Percentiles rank a stretch among this genome's conserved stretches.
phyloP scores from a whole-genome alignment of 306 rosid genomes.

The Gastrolobium villosum region DNA sequence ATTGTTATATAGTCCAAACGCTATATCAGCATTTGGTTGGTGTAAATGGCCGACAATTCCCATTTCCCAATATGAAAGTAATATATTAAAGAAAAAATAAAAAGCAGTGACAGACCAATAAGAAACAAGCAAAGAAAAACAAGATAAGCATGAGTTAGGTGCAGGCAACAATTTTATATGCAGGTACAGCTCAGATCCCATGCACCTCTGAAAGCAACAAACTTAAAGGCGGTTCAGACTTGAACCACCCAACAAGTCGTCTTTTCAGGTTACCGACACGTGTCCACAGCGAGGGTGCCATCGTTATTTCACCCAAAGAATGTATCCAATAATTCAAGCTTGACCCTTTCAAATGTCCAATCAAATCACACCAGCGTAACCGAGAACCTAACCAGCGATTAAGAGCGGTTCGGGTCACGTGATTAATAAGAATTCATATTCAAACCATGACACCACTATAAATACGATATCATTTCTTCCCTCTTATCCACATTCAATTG shows the following conservation, averaged over 20 bases:
- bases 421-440: not conserved
- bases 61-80: too few relatives aligned
- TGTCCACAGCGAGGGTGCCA: not conserved
- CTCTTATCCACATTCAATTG: not conserved
- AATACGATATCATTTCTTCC: not conserved
- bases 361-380: conserved; percentile 1
- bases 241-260: not conserved
- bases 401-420: conserved; percentile 10
- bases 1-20: too few relatives aligned
- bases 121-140: too few relatives aligned
- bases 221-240: not conserved
- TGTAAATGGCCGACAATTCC: too few relatives aligned
- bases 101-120: too few relatives aligned
- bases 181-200: not conserved
- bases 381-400: conserved; percentile 5
- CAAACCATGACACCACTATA: conserved; percentile 27
- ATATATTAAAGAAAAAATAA: too few relatives aligned
- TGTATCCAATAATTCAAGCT: not conserved
- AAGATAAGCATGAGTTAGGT: too few relatives aligned
- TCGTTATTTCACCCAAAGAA: not conserved
- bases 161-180: too few relatives aligned
- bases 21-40: too few relatives aligned
- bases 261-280: not conserved
- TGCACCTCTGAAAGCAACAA: not conserved
- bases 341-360: conserved; percentile 32